Evolutionary conservation across 2,329 filamentous ascomycete species (phyloP).

Genomic region (Alternaria longipes): DNA sequence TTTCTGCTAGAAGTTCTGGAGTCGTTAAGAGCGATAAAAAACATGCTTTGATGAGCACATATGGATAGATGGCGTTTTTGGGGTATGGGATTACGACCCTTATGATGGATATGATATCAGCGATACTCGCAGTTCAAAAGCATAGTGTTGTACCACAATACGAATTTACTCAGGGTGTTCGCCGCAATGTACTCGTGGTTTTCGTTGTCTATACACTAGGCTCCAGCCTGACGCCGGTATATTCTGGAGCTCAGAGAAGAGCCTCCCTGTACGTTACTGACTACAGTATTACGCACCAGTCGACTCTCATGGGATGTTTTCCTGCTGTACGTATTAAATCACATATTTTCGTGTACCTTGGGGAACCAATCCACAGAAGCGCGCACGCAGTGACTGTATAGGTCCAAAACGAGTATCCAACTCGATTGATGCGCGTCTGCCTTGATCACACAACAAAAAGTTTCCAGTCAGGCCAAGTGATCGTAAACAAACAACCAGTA

Average conservation of each 20-base stretch:
- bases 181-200: background rate
- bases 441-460: too few relatives aligned
- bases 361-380: too few relatives aligned
- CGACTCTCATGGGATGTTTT: too few relatives aligned
- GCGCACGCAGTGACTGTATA: too few relatives aligned
- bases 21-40: background rate
- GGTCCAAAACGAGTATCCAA: too few relatives aligned
- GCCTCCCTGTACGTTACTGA: background rate
- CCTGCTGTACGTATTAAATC: too few relatives aligned
- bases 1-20: background rate
- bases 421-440: too few relatives aligned
- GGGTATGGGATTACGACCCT: constrained; percentile 1
- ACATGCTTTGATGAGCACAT: constrained; percentile 1
- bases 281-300: too few relatives aligned
- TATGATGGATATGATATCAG: constrained; percentile 3
- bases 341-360: too few relatives aligned
- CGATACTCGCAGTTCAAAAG: background rate
- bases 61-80: constrained; percentile 4
- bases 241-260: background rate
- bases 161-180: background rate
- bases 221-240: background rate
- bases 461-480: too few relatives aligned
- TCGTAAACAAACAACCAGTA: too few relatives aligned
- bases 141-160: background rate
- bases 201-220: background rate